Conservation (phyloP, 768 basidiomycete species). For the Lactarius sanguifluus region DNA sequence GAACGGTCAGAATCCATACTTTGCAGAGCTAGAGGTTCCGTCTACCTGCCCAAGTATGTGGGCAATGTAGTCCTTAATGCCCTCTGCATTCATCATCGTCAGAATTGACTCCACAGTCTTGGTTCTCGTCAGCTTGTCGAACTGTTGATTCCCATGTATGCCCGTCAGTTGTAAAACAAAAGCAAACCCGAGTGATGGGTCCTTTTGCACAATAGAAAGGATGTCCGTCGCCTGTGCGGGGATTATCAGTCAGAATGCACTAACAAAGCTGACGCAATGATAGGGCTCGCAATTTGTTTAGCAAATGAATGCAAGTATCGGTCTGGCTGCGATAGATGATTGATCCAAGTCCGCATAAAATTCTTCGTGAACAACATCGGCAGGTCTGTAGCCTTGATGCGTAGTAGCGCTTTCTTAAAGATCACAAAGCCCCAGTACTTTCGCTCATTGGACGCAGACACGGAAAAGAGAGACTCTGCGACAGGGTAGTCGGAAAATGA, state of each 20-base stretch:
- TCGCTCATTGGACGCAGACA: constrained; percentile 79
- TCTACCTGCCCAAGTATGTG: constrained; percentile 68
- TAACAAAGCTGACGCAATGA: constrained; percentile 9
- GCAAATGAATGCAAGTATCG: constrained; percentile 90
- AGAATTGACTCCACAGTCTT: constrained; percentile 89
- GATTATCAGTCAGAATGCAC: constrained; percentile 1
- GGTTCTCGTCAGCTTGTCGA: constrained; percentile 89
- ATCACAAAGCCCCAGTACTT: constrained; percentile 98
- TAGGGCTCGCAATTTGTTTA: constrained; percentile 64
- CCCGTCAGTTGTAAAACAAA: constrained; percentile 84
- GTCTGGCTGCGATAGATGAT: constrained; percentile 86
- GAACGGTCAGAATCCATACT: constrained; percentile 39
- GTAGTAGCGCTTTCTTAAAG: constrained; percentile 75
- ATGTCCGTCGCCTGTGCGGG: constrained; percentile 65
- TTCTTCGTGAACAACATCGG: constrained; percentile 92
- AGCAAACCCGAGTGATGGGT: constrained; percentile 80
- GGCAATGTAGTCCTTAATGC: constrained; percentile 73
- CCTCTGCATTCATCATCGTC: constrained; percentile 65
- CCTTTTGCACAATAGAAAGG: constrained; percentile 67
- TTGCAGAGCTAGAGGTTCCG: constrained; percentile 41
- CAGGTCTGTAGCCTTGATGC: constrained; percentile 61
- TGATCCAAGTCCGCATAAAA: constrained; percentile 96
- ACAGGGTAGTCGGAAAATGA: constrained; percentile 13
- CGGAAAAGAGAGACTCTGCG: constrained; percentile 82
- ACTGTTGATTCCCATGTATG: constrained; percentile 78